Evolutionary conservation across 2,329 filamentous ascomycete genomes (phyloP).

Genomic region (Colletotrichum cordylinicola): DNA sequence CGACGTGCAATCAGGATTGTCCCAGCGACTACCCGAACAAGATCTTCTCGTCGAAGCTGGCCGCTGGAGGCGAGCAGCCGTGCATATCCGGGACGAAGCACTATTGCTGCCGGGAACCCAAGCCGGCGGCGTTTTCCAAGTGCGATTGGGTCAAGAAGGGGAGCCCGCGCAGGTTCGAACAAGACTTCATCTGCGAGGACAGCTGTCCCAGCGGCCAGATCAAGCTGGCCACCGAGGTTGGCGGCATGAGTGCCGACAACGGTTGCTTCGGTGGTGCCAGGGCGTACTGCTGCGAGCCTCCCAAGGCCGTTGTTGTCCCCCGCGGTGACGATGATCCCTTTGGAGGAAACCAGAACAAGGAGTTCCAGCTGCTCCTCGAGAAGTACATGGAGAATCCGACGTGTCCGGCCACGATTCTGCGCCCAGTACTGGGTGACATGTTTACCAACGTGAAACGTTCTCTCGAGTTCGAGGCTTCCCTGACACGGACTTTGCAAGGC

Average conservation of each 20-base stretch:
- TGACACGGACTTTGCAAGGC: background rate
- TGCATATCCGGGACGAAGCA: background rate
- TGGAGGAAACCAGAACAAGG: background rate
- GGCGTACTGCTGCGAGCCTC: background rate
- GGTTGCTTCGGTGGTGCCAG: background rate
- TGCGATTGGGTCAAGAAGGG: background rate
- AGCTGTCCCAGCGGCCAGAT: background rate
- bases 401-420: constrained; percentile 6
- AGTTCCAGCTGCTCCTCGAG: constrained; percentile 5
- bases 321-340: background rate
- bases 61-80: background rate
- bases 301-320: background rate
- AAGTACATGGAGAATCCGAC: constrained; percentile 7
- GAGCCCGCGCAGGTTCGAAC: background rate
- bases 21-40: background rate
- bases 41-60: background rate
- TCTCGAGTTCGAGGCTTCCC: background rate
- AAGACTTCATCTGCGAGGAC: background rate
- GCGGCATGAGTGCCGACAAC: background rate
- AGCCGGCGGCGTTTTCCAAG: background rate
- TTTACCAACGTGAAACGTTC: background rate
- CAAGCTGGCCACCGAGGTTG: background rate
- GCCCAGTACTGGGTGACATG: background rate
- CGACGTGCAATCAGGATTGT: background rate
- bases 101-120: background rate